Evolutionary conservation across 2,329 filamentous ascomycete species (phyloP), one percentile per base, ranked within the genome.

Genomic region (Pyrenophora graminea): DNA sequence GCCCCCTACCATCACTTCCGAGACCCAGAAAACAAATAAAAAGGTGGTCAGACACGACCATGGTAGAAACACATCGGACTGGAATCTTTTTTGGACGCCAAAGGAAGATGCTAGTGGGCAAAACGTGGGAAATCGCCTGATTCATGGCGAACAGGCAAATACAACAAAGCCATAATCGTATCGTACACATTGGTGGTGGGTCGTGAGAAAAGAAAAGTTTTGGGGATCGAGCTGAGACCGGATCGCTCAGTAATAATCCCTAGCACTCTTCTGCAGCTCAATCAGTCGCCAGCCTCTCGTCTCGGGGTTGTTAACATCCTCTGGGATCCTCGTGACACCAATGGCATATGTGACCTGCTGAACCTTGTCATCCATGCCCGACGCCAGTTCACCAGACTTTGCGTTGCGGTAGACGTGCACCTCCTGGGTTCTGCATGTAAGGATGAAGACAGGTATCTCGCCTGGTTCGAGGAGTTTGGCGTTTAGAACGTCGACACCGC

Each of bases 261-360:
- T 85, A 48, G 90, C 93, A 74, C 91, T 95, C 86, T 99, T 99
- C 76, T 99, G 94, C 80, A 99, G 85, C 79, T 99, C 94, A 70
- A 99, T 97, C 74, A 99, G 80, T 68, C 93, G 87, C 94, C 94
- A 99, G 27, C 94, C 94, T 69, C 92, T 84, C 9, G 94, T 99
- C 79, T 99, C 94, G 2, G 91, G 90, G 74, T 99, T 97, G 80
- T 87, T 93, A 62, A 97, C 93, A 64, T 99, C 94, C 71, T 99
- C 94, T 2, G 94, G 87, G 53, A 96, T 86, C 60, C 94, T 83
- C 3, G 94, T 99, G 54, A 99, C 89, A 65, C 94, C 94, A 63
- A 99, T 97, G 58, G 93, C 94, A 70, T 99, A 99, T 2, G 94
- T 97, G 62, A 99, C 94, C 63, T 96, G 86, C 77, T 99, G 94